These are phyloP conservation scores for Linum lewisii DNA, from an alignment of 345 rosid genomes.

Conservation along the genomic window DNA sequence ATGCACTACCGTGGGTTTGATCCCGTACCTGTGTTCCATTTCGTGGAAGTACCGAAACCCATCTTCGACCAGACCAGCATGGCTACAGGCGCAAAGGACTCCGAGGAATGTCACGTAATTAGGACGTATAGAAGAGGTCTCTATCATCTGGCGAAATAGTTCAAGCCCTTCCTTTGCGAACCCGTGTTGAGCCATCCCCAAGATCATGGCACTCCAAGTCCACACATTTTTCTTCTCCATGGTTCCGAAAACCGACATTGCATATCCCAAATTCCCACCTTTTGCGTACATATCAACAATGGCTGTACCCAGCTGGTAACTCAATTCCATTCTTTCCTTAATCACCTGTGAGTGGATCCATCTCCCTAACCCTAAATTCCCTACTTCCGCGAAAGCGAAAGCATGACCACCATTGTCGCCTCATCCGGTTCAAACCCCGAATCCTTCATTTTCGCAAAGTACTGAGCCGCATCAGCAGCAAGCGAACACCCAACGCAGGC, in stretches of 20 bases:
- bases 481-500: constrained; percentile 38
- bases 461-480: constrained; percentile 33
- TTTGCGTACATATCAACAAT: constrained; percentile 77
- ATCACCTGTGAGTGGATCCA: constrained; percentile 59
- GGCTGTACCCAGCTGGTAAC: constrained; percentile 62
- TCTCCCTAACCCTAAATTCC: constrained; percentile 64
- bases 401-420: constrained; percentile 66
- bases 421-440: constrained; percentile 44
- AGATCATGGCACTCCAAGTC: constrained; percentile 94
- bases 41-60: constrained; percentile 53
- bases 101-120: constrained; percentile 82
- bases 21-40: constrained; percentile 55
- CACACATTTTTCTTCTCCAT: constrained; percentile 58
- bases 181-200: constrained; percentile 76
- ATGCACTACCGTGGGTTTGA: constrained; percentile 59
- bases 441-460: constrained; percentile 44
- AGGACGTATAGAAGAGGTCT: constrained; percentile 33
- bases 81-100: constrained; percentile 77
- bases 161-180: constrained; percentile 49
- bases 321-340: constrained; percentile 42
- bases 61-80: constrained; percentile 60
- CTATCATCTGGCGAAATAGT: constrained; percentile 45
- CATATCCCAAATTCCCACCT: constrained; percentile 47
- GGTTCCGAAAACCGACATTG: constrained; percentile 38
- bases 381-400: constrained; percentile 41